Base-by-base conservation (phyloP, 164 flowering plant species). In the Protea cynaroides region DNA sequence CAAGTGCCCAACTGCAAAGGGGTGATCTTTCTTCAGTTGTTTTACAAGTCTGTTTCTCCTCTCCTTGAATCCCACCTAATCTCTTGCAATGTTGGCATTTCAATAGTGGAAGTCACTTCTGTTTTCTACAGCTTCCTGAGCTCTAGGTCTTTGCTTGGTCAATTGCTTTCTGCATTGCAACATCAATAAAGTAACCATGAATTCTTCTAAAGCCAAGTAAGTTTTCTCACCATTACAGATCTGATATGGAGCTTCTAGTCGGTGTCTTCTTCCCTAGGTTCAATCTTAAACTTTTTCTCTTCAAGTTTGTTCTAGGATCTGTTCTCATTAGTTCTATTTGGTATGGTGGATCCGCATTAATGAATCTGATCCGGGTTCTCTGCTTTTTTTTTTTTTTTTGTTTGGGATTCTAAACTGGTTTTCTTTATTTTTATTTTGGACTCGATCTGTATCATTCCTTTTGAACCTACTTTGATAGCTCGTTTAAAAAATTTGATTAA, bases 181-280 rank as follows among this genome's bases (percentile, higher is more conserved):
- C 65, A 25, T 54, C 65, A 43, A 38, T n/a, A 29, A 4, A 59
- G 17, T 63, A 51, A 65, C 71, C 70, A 75, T 69, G 81, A 74
- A 83, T 75, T 69, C 92, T 51, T 63, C 91, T 7, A 84, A 80
- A 70, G 65, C 87, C 75, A 86, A 75, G 92, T 84, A 69, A 73
- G 85, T 71, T 8, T 7, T 49, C 0, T 56, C 43, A 14, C 23
- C 47, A 65, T 37, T 50, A 40, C 63, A 73, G 84, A 79, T 83
- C 83, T 74, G 75, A 67, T 54, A 60, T 57, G 23, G 61, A n/a
- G 66, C 19, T 65, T 72, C 61, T 8, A 4, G 56, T 34, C 37
- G 21, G 44, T 38, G 14, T 14, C 3, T 49, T 57, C 12, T 24
- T 51, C 37, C 53, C 24, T 61, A 25, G 37, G 46, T 59, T 44